Base-by-base conservation (phyloP, 2,329 filamentous ascomycete species). In the Ophiobolus disseminans region DNA sequence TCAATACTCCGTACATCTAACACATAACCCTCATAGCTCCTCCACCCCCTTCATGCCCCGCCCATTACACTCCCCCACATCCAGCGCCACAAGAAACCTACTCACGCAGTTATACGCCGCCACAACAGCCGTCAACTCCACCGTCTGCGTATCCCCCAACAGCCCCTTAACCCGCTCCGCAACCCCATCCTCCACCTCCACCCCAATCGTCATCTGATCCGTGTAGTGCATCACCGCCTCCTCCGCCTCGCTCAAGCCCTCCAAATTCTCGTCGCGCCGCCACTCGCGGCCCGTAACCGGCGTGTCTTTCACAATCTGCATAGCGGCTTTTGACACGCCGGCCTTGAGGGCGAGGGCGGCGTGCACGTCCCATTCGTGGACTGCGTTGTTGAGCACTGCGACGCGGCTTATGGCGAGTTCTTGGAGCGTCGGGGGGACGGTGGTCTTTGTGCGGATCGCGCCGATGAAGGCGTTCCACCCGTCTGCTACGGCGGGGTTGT, bases 351-450 rank as follows among this genome's bases (percentile, higher is more conserved):
- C 79, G 2, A 79, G 63, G 2, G 89, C 89, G 13, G 86, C 86
- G 68, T 96, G 91, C 40, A 89, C 82, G 35, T 78, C 82, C 91
- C 90, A 96, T 73, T 96, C 91, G 73, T 92, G 95, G 81, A 88
- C 90, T 0, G 91, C 91, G 11, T 81, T 72, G 73, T 96, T 96
- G 63, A 90, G 83, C 16, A 87, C 85, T 11, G 91, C 91, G n/a
- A 96, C 88, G 41, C 91, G 82, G 58, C 84, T 88, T 62, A 96
- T 92, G 57, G 89, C 87, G 7, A 94, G 78, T 75, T 96, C 91
- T 55, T 88, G 85, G 40, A 91, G 64, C 58, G 59, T 60, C 4
- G 73, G 72, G 5, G 78, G 68, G 3, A 85, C 68, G 7, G 73
- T 78, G 5, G 80, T 85, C 49, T 76, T 72, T 8, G 78, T 82